Percentiles rank a stretch among this genome's conserved stretches.
phyloP scores from a whole-genome alignment of 139 green algal species.

The Zygnema cylindricum region DNA sequence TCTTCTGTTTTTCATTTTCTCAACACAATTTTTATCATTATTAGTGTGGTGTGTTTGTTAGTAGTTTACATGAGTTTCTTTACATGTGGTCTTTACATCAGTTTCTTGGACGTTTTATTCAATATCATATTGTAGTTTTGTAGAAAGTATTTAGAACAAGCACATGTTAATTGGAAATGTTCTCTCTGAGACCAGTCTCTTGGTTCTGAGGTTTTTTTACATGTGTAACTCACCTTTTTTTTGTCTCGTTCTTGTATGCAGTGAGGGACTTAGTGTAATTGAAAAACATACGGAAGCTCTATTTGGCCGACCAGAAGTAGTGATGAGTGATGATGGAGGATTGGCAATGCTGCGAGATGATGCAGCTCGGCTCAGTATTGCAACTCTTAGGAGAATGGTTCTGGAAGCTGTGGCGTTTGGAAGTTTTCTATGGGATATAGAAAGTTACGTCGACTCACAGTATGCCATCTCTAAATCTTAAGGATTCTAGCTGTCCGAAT shows the following conservation, averaged over 20 bases:
- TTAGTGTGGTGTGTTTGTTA: too few species aligned
- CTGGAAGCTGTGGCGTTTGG: constrained; percentile 56
- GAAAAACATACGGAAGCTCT: constrained; percentile 35
- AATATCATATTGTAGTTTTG: too few species aligned
- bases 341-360: constrained; percentile 38
- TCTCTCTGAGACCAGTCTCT: too few species aligned
- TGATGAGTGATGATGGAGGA: background rate
- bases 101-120: too few species aligned
- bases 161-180: too few species aligned
- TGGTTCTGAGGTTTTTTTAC: too few species aligned
- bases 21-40: too few species aligned
- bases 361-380: constrained; percentile 11
- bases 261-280: constrained; percentile 34
- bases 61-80: too few species aligned
- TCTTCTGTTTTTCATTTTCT: too few species aligned
- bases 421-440: constrained; percentile 54
- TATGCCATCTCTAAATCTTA: constrained; percentile 14
- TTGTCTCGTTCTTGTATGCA: background rate
- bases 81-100: too few species aligned
- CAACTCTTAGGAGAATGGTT: constrained; percentile 33
- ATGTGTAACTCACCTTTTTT: too few species aligned
- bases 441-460: constrained; percentile 50
- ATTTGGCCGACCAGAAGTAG: constrained; percentile 37
- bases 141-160: too few species aligned
- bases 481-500: background rate